A percentile compares a stretch with the other conserved stretches of the same genome.
Conservation (phyloP, 2,329 filamentous ascomycete species). For the Penicillium sp. region DNA sequence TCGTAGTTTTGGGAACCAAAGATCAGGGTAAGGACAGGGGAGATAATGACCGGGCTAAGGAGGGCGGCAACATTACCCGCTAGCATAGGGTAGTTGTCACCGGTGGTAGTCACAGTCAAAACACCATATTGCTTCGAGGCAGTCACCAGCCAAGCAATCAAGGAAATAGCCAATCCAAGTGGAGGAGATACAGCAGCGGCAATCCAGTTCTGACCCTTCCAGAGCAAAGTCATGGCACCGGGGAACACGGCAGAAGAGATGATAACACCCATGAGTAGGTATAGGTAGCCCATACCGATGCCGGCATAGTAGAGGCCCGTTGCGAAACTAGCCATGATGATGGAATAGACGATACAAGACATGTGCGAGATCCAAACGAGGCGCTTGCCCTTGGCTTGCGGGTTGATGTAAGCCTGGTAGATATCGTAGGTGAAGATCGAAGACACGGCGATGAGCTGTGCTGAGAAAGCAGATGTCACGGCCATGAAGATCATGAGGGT, state of each 20-base stretch:
- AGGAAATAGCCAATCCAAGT: conserved; percentile 66
- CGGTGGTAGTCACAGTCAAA: conserved; percentile 72
- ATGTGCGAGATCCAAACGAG: conserved; percentile 79
- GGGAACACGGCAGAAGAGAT: conserved; percentile 84
- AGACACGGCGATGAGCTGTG: conserved; percentile 82
- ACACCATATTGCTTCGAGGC: conserved; percentile 67
- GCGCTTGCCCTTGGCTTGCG: conserved; percentile 68
- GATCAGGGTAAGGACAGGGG: conserved; percentile 71
- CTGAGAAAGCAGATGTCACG: conserved; percentile 79
- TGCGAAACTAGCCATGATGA: conserved; percentile 75
- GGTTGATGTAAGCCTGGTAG: conserved; percentile 85
- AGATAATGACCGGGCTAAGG: conserved; percentile 71
- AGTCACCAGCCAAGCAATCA: conserved; percentile 78
- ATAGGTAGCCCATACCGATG: conserved; percentile 85
- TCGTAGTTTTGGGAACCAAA: conserved; percentile 78
- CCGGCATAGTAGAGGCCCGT: conserved; percentile 73
- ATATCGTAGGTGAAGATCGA: conserved; percentile 88
- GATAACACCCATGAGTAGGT: conserved; percentile 88
- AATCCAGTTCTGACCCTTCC: conserved; percentile 75
- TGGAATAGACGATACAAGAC: conserved; percentile 70
- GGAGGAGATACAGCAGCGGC: conserved; percentile 70
- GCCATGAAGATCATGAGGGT: conserved; percentile 87
- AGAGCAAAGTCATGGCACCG: conserved; percentile 75
- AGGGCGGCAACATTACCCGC: conserved; percentile 83
- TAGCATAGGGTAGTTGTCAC: conserved; percentile 84